Evolutionary conservation across 2,329 filamentous ascomycete genomes (phyloP).

Genomic region (Nemania sp.): DNA sequence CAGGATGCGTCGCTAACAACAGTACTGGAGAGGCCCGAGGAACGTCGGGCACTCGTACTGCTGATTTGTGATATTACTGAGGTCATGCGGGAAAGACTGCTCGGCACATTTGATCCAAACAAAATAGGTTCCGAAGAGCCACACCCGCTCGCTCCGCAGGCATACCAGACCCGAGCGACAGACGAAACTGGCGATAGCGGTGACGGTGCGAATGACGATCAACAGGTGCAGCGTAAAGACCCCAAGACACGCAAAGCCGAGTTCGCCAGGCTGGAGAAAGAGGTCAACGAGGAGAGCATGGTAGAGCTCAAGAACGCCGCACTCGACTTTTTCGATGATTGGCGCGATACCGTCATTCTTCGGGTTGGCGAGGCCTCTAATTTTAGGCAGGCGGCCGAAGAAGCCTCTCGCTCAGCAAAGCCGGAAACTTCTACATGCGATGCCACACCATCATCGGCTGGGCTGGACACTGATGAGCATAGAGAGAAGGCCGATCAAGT

Average conservation of each 20-base stretch:
- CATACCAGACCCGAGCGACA: slow-evolving; percentile 5
- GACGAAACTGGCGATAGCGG: not conserved
- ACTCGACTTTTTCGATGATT: slow-evolving; percentile 38
- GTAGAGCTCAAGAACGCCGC: slow-evolving; percentile 35
- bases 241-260: slow-evolving; percentile 30
- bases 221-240: slow-evolving; percentile 20
- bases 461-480: slow-evolving; percentile 25
- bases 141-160: not conserved
- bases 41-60: slow-evolving; percentile 36
- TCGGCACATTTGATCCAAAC: slow-evolving; percentile 34
- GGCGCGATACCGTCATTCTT: slow-evolving; percentile 39
- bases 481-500: slow-evolving; percentile 54
- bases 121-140: slow-evolving; percentile 25
- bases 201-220: not conserved
- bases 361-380: slow-evolving; percentile 40
- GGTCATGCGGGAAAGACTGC: slow-evolving; percentile 33
- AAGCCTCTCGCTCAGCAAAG: slow-evolving; percentile 29
- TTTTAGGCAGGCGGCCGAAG: slow-evolving; percentile 28
- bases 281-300: slow-evolving; percentile 35
- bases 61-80: slow-evolving; percentile 37
- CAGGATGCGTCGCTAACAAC: slow-evolving; percentile 37
- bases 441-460: slow-evolving; percentile 9
- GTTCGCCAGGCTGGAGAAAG: slow-evolving; percentile 33
- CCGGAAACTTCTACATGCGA: slow-evolving; percentile 19
- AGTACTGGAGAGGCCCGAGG: slow-evolving; percentile 33